phyloP scores from a whole-genome alignment of 306 rosid species.

The Datisca glomerata region DNA sequence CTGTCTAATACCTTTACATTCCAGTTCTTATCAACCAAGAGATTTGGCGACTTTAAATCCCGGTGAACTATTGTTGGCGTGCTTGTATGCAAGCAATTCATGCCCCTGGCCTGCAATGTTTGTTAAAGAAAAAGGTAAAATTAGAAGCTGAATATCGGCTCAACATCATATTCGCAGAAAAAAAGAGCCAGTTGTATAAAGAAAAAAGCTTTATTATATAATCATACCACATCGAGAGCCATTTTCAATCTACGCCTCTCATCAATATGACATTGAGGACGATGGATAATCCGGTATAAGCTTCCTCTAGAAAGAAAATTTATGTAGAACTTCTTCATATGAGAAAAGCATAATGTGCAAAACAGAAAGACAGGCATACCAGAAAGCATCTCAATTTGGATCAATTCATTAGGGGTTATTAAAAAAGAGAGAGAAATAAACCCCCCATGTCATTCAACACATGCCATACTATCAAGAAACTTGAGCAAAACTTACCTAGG shows the following conservation, averaged over 20 bases:
- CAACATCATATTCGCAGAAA: conserved; percentile 7
- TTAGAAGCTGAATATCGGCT: conserved; percentile 4
- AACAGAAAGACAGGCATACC: not conserved
- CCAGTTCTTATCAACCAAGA: conserved; percentile 96
- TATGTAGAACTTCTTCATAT: conserved; percentile 4
- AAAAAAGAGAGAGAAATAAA: not conserved
- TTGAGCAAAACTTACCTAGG: conserved; percentile 51
- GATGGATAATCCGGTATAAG: conserved; percentile 80
- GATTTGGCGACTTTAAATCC: conserved; percentile 95
- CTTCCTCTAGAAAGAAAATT: conserved; percentile 52
- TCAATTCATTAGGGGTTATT: not conserved
- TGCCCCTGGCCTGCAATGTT: conserved; percentile 82
- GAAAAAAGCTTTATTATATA: too few relatives aligned
- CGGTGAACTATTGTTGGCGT: conserved; percentile 92
- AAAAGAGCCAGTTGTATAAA: too few relatives aligned
- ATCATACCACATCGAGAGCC: conserved; percentile 97
- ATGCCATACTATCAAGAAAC: too few relatives aligned
- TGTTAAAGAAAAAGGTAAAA: conserved; percentile 14
- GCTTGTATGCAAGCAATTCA: conserved; percentile 97
- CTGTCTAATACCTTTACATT: conserved; percentile 68
- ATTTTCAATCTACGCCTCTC: conserved; percentile 89
- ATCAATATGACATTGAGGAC: conserved; percentile 75
- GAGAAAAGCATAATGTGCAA: conserved; percentile 5
- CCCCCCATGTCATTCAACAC: too few relatives aligned
- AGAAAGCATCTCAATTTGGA: not conserved